Evolutionary conservation across 352 stramenopile genomes (phyloP).

Genomic region (Pythium aristosporum): DNA sequence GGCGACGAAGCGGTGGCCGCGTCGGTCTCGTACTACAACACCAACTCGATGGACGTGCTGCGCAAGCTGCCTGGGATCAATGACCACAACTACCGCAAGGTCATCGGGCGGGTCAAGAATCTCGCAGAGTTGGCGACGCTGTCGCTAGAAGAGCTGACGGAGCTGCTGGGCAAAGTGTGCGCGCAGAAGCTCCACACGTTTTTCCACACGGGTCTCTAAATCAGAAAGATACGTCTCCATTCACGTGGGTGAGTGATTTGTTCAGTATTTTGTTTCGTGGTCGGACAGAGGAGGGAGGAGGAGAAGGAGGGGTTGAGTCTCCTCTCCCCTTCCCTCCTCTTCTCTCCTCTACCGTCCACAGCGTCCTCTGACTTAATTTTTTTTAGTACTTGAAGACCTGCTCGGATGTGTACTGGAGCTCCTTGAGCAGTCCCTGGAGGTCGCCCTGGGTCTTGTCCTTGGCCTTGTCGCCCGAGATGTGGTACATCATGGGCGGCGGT

Average conservation of each 20-base stretch:
- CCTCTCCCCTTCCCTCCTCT: not conserved
- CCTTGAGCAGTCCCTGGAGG: conserved; percentile 83
- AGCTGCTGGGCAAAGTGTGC: conserved; percentile 69
- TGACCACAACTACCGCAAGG: conserved; percentile 88
- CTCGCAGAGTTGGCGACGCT: conserved; percentile 76
- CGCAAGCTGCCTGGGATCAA: conserved; percentile 96
- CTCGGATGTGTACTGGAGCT: conserved; percentile 71
- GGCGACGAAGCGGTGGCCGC: conserved; percentile 62
- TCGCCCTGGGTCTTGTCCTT: conserved; percentile 86
- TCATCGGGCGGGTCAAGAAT: conserved; percentile 67
- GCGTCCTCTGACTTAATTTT: not conserved
- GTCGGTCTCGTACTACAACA: conserved; percentile 73
- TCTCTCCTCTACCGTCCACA: not conserved
- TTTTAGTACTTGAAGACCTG: conserved; percentile 87
- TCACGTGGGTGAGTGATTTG: not conserved
- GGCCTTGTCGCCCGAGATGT: conserved; percentile 85
- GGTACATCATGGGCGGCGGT: conserved; percentile 88
- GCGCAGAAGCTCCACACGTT: conserved; percentile 82
- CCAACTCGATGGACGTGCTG: conserved; percentile 92
- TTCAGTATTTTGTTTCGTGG: conserved; percentile 1
- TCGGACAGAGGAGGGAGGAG: not conserved
- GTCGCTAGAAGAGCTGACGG: conserved; percentile 57
- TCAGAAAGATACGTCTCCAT: not conserved
- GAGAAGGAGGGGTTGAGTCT: not conserved
- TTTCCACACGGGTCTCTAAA: conserved; percentile 61